Base-by-base conservation (phyloP, 2,329 filamentous ascomycete species). In the Lasiodiplodia gonubiensis region DNA sequence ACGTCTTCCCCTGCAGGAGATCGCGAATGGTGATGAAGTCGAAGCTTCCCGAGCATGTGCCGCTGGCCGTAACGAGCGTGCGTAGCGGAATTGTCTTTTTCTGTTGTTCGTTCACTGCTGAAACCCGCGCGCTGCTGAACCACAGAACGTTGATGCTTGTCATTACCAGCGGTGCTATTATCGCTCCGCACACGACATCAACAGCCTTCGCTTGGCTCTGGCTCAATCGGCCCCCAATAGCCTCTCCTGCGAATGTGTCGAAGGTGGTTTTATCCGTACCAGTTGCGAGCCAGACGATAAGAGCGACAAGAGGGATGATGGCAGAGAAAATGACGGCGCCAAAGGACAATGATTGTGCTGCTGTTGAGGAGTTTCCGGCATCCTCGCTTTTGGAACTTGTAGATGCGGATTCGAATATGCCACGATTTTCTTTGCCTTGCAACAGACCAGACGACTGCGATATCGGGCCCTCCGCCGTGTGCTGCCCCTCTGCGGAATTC, bases 151-250 rank as follows among this genome's bases (percentile, higher is more conserved):
- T 69, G 12, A 71, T 46, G 10, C 42, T 54, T 6, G 63, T 33
- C 68, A 70, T 68, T 18, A 71, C 30, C 16, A 68, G 25, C 10
- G 70, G 70, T 6, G 68, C 68, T 14, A 72, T 21, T 18, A 72
- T 37, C 4, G 71, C 70, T 14, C 70, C 68, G 48, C 57, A 66
- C n/a, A 70, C 39, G 21, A 70, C 21, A 60, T 71, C 70, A 18
- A 72, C 60, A 21, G 69, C 71, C 67, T 72, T 72, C 12, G 69
- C 70, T 33, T 70, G 35, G 23, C 55, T 33, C 55, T 71, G 69
- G 30, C 67, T 70, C 8, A 72, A 54, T 4, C 63, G 68, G 3
- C 70, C 70, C 3, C 70, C 70, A 30, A 71, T 72, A 4, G 11
- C 14, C 37, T 39, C 37, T 12, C 37, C 37, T 12, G 37, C 37